Conservation (phyloP, 2,329 filamentous ascomycete genomes). For the Talaromyces sp. region DNA sequence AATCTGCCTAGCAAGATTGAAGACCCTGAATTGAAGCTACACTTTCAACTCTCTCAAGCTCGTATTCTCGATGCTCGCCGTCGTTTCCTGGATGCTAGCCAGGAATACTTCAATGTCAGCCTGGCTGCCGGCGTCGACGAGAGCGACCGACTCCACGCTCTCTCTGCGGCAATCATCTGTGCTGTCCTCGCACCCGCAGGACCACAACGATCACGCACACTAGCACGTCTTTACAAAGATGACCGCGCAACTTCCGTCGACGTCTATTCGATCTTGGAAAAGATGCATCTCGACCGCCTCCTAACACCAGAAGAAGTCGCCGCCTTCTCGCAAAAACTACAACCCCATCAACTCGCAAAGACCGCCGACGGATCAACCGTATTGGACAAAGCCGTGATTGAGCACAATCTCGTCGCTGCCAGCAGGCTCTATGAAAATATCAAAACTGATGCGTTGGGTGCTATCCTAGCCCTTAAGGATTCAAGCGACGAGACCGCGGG, state of each 20-base stretch:
- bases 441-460: constrained; percentile 68
- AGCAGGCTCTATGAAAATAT: constrained; percentile 79
- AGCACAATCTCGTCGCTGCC: constrained; percentile 89
- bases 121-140: constrained; percentile 76
- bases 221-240: constrained; percentile 89
- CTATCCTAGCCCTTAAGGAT: constrained; percentile 68
- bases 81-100: constrained; percentile 81
- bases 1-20: constrained; percentile 76
- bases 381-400: constrained; percentile 85
- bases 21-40: constrained; percentile 70
- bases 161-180: constrained; percentile 85
- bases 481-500: constrained; percentile 47
- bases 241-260: constrained; percentile 72
- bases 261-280: constrained; percentile 87
- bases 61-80: constrained; percentile 89
- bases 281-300: constrained; percentile 92
- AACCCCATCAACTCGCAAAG: constrained; percentile 83
- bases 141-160: constrained; percentile 77
- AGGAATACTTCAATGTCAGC: constrained; percentile 84
- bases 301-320: constrained; percentile 78
- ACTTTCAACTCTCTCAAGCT: constrained; percentile 88
- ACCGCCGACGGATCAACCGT: constrained; percentile 91
- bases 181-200: constrained; percentile 90
- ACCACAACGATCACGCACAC: constrained; percentile 72
- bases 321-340: constrained; percentile 75